These are phyloP conservation scores for Nakazawaea sp. DNA, from an alignment of 805 yeast genomes.

Conservation along the genomic window DNA sequence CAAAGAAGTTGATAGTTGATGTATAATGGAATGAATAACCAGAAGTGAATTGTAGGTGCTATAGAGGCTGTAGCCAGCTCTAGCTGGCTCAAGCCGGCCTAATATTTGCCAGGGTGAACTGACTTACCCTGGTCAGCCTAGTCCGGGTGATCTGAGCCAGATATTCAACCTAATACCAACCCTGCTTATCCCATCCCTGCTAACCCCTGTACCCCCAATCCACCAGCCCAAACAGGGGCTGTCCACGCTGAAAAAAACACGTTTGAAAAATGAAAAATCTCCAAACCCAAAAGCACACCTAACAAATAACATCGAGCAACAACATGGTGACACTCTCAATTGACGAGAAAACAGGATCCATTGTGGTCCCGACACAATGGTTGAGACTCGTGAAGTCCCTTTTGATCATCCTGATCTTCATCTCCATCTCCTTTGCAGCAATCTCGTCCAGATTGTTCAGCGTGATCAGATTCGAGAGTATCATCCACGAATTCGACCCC, in stretches of 20 bases:
- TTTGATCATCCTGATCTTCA: constrained; percentile 60
- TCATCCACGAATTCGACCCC: constrained; percentile 96
- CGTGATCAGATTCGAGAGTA: constrained; percentile 92
- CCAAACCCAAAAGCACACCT: background rate
- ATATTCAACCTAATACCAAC: no score
- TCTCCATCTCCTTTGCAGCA: constrained; percentile 85
- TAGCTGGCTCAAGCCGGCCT: no score
- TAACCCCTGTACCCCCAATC: no score
- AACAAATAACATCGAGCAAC: constrained; percentile 3
- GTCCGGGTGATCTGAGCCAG: no score
- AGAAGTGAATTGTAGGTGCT: no score
- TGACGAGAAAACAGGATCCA: constrained; percentile 7
- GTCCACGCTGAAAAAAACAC: constrained; percentile 3
- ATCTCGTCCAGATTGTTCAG: constrained; percentile 88
- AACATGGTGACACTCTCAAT: constrained; percentile 9
- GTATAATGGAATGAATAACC: background rate
- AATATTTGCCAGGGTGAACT: no score
- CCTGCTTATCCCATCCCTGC: no score
- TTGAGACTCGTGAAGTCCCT: constrained; percentile 26
- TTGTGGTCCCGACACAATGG: constrained; percentile 4
- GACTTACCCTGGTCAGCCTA: no score
- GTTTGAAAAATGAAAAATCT: background rate
- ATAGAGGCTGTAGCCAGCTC: no score
- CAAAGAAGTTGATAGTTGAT: background rate
- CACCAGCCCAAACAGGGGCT: constrained; percentile 1